Evolutionary conservation across 208 protist species (phyloP), one percentile per base, ranked within the genome.

Genomic region (Histomonas meleagridis): DNA sequence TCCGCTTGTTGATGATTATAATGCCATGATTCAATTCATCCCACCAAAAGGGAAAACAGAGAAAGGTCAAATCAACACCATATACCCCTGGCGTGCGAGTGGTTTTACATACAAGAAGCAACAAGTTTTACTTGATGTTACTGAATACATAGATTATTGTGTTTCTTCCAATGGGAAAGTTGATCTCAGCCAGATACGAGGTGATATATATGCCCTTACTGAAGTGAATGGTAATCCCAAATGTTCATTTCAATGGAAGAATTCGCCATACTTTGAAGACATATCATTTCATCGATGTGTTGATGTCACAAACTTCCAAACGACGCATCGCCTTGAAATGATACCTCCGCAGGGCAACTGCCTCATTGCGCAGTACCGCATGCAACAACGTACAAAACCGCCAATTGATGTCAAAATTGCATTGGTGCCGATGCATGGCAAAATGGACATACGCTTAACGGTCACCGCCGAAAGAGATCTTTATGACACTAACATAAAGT

Each of bases 131-230:
- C 40, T 79, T 51, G 70, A 79, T 79, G 40, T 35, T 49, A 49
- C 70, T 49, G 70, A 79, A 79, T 79, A n/a, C 40, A n/a, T 79
- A 32, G 70, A 79, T 79, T 79, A 79, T 49, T 46, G n/a, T 14
- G 70, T 79, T n/a, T 32, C n/a, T 46, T 1, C 40, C 32, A 79
- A 79, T 35, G 70, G 70, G 49, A 79, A 79, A 49, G 40, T 79
- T 35, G 70, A 79, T 49, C 49, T 79, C 9, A 18, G 14, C 16
- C 70, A 79, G 49, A 43, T 79, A 46, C n/a, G 70, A n/a, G 70
- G 70, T 18, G 70, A 79, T 49, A 79, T 79, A 7, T 4, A 46
- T n/a, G 49, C 49, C 40, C 70, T 46, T 23, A 40, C 70, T 9
- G 70, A 79, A 48, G 14, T 79, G 3, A 79, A 79, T 79, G 70